Percentiles rank a stretch among this genome's conserved stretches.
These are phyloP conservation scores for Colletotrichum tropicale DNA, from an alignment of 2,329 filamentous ascomycete genomes.

Conservation along the genomic window DNA sequence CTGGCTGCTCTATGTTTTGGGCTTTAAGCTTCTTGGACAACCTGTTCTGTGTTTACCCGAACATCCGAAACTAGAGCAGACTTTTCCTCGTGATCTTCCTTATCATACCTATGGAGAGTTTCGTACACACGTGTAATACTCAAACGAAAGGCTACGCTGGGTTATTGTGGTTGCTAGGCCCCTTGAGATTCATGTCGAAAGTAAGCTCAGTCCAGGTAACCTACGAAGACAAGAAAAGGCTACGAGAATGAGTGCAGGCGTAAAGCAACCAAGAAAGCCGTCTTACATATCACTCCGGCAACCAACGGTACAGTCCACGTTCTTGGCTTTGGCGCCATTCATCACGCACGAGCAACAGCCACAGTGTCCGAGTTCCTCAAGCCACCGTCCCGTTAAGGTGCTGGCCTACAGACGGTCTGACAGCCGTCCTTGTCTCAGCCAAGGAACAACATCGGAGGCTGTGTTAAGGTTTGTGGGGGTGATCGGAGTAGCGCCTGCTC, in stretches of 20 bases:
- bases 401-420: neutral
- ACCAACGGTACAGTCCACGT: neutral
- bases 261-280: neutral
- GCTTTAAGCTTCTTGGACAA: neutral
- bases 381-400: neutral
- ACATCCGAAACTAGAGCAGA: neutral
- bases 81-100: neutral
- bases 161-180: neutral
- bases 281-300: neutral
- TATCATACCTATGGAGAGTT: neutral
- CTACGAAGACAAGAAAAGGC: neutral
- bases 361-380: neutral
- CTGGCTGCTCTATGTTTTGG: neutral
- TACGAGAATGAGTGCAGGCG: neutral
- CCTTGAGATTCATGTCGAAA: neutral
- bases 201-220: neutral
- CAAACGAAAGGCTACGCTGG: neutral
- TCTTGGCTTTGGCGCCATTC: neutral
- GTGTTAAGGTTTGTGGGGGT: neutral
- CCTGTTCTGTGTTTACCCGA: neutral
- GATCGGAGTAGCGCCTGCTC: neutral
- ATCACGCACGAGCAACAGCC: neutral
- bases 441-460: neutral
- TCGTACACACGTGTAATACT: neutral
- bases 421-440: neutral